Percentiles rank a stretch among this genome's conserved stretches.
Evolutionary conservation across 768 basidiomycete species (phyloP).

Genomic region (Leccinum subgranulosum): DNA sequence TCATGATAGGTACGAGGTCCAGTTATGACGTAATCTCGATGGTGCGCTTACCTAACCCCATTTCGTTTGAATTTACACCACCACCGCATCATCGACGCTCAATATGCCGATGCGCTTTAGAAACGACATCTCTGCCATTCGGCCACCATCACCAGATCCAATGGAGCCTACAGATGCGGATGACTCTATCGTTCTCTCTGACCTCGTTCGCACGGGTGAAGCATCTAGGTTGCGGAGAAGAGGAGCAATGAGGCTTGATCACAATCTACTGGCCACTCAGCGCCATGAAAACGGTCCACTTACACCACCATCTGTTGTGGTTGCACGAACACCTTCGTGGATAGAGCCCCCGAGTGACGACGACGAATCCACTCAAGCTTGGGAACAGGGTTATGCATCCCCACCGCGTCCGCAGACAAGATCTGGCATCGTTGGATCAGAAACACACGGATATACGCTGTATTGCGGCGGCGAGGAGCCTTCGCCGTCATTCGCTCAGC

Average conservation of each 20-base stretch:
- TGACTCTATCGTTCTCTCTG: slow-evolving; percentile 68
- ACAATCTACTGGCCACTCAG: slow-evolving; percentile 28
- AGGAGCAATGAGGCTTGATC: slow-evolving; percentile 68
- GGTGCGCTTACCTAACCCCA: slow-evolving; percentile 8
- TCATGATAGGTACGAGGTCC: too few species aligned
- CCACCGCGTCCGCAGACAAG: slow-evolving; percentile 22
- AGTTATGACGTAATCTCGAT: slow-evolving; percentile 6
- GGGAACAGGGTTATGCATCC: slow-evolving; percentile 33
- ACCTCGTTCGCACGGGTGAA: slow-evolving; percentile 71
- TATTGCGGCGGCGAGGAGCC: slow-evolving; percentile 41
- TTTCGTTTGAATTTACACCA: slow-evolving; percentile 11
- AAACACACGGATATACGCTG: slow-evolving; percentile 33
- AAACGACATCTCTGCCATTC: slow-evolving; percentile 8
- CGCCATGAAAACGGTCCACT: slow-evolving; percentile 25
- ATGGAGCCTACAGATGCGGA: slow-evolving; percentile 49
- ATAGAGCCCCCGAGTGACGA: slow-evolving; percentile 32
- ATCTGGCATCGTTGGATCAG: slow-evolving; percentile 12
- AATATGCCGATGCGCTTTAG: slow-evolving; percentile 33
- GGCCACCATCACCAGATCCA: slow-evolving; percentile 13
- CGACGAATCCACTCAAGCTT: slow-evolving; percentile 31
- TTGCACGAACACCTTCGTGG: slow-evolving; percentile 32
- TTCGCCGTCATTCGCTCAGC: slow-evolving; percentile 6
- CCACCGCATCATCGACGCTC: slow-evolving; percentile 15
- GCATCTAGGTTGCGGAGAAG: slow-evolving; percentile 69
- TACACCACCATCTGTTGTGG: slow-evolving; percentile 28